These are phyloP conservation scores for Hirsutella thompsonii DNA, from an alignment of 2,329 filamentous ascomycete species.

Conservation along the genomic window DNA sequence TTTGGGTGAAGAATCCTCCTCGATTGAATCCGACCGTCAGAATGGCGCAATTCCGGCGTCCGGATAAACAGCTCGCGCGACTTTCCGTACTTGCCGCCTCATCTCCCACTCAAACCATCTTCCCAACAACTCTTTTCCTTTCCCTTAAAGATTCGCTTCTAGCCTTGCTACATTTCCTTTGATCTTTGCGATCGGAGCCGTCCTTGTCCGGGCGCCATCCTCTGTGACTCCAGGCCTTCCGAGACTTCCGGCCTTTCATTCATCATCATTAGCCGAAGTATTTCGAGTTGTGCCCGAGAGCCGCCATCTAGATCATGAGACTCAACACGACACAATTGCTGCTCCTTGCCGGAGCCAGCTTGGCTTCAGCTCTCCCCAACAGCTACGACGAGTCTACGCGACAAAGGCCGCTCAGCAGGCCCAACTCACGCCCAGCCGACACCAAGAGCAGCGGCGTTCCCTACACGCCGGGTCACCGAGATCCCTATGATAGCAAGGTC, in stretches of 20 bases:
- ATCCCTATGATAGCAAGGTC: constrained; percentile 49
- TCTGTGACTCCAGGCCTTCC: neutral
- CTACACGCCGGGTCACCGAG: constrained; percentile 45
- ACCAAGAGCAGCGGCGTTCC: constrained; percentile 30
- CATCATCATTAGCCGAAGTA: too few species aligned
- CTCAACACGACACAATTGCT: constrained; percentile 10
- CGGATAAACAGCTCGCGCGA: too few species aligned
- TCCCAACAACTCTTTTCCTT: neutral
- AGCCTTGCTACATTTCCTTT: neutral
- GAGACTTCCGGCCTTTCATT: neutral
- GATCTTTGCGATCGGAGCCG: neutral
- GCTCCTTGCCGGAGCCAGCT: constrained; percentile 13
- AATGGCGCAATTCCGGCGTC: too few species aligned
- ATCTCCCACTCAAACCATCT: too few species aligned
- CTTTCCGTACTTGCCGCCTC: too few species aligned
- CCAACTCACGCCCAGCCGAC: constrained; percentile 27
- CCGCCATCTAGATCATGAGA: constrained; percentile 12
- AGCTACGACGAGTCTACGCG: neutral
- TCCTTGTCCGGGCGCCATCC: neutral
- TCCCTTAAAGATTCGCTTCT: neutral
- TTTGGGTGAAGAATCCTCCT: too few species aligned
- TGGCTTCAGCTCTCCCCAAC: constrained; percentile 1
- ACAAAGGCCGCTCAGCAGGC: constrained; percentile 38
- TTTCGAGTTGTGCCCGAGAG: too few species aligned
- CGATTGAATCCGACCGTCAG: too few species aligned